Percentiles rank a stretch among this genome's conserved stretches.
Evolutionary conservation across 495 filamentous ascomycete genomes (phyloP).

Genomic region (Podospora tetraspora): DNA sequence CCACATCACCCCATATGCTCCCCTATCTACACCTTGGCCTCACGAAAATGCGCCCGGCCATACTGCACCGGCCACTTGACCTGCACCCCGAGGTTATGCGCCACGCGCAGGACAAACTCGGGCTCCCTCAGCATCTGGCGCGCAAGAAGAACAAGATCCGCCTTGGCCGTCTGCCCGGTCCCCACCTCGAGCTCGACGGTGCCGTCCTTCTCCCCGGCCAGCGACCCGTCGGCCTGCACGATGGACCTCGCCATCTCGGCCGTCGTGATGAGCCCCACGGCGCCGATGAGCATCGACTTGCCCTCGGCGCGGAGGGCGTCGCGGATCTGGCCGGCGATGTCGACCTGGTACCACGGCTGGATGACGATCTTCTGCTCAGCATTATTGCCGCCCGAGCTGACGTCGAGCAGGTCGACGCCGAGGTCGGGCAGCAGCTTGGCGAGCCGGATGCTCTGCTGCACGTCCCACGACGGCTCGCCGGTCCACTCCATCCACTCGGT

Average conservation of each 20-base stretch:
- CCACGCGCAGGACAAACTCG: constrained; percentile 58
- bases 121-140: constrained; percentile 63
- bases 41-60: not conserved
- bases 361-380: constrained; percentile 53
- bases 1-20: not conserved
- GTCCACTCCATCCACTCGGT: constrained; percentile 59
- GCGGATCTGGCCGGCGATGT: constrained; percentile 56
- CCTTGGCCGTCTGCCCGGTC: constrained; percentile 35
- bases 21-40: not conserved
- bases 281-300: constrained; percentile 55
- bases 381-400: constrained; percentile 62
- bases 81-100: constrained; percentile 54
- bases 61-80: constrained; percentile 55
- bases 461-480: constrained; percentile 54
- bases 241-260: constrained; percentile 54
- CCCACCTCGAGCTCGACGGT: constrained; percentile 1
- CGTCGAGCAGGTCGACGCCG: constrained; percentile 66
- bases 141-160: constrained; percentile 59
- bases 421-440: constrained; percentile 56
- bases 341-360: constrained; percentile 55
- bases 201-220: constrained; percentile 29
- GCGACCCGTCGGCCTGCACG: constrained; percentile 44
- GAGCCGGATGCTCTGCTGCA: constrained; percentile 54
- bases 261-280: constrained; percentile 67
- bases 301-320: constrained; percentile 51